Conservation (phyloP, 306 rosid species). For the Vicia villosa region DNA sequence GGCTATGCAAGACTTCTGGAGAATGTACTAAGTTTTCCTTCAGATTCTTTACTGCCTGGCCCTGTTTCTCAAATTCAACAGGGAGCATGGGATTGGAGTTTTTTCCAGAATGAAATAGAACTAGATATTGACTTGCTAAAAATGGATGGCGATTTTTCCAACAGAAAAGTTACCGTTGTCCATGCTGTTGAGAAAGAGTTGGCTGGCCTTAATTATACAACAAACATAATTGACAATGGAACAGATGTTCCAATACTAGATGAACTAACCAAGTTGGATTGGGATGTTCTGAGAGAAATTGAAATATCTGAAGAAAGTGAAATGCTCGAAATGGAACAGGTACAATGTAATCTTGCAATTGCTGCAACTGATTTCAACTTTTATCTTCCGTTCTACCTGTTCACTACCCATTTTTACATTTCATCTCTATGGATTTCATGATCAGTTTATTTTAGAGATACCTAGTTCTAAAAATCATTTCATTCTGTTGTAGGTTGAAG, state of each 20-base stretch:
- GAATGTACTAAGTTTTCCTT: conserved; percentile 82
- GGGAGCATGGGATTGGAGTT: conserved; percentile 82
- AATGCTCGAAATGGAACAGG: conserved; percentile 87
- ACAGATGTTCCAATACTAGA: conserved; percentile 49
- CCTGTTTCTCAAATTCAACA: conserved; percentile 74
- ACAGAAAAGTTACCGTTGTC: conserved; percentile 50
- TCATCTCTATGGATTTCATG: conserved; percentile 24
- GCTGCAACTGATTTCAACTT: conserved; percentile 25
- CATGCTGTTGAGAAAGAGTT: conserved; percentile 69
- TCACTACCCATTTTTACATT: conserved; percentile 8
- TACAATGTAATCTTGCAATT: conserved; percentile 42
- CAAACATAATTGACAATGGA: conserved; percentile 50
- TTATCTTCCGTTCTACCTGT: conserved; percentile 22
- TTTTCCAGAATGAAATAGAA: conserved; percentile 56
- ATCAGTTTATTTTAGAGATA: conserved; percentile 29
- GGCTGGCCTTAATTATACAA: conserved; percentile 44
- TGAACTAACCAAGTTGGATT: conserved; percentile 62
- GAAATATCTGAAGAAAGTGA: conserved; percentile 82
- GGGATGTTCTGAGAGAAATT: conserved; percentile 72
- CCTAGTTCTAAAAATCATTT: conserved; percentile 33
- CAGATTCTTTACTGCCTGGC: conserved; percentile 71
- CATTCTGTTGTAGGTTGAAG: conserved; percentile 64
- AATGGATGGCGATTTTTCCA: conserved; percentile 39
- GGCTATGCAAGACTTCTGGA: conserved; percentile 89
- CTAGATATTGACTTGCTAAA: conserved; percentile 34